These are phyloP conservation scores for Cantharellus cinnabarinus DNA, from an alignment of 768 basidiomycete species.

Conservation along the genomic window DNA sequence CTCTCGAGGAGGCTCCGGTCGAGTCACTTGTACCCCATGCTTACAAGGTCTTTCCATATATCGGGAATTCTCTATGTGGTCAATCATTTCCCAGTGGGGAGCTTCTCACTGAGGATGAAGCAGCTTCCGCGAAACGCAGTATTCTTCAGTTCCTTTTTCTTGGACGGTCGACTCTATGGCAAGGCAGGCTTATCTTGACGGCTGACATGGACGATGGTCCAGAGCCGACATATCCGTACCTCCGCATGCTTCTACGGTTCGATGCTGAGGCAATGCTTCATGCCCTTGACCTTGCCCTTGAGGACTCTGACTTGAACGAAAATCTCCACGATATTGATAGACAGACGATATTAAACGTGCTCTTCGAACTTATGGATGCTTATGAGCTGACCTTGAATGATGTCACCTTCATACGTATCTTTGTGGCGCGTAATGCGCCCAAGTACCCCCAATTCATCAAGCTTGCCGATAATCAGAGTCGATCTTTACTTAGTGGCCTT, in stretches of 20 bases:
- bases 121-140: slow-evolving; percentile 43
- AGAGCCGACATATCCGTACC: slow-evolving; percentile 81
- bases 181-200: slow-evolving; percentile 54
- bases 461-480: slow-evolving; percentile 44
- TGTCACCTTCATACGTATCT: slow-evolving; percentile 77
- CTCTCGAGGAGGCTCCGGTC: slow-evolving; percentile 17
- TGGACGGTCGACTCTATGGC: slow-evolving; percentile 61
- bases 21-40: slow-evolving; percentile 50
- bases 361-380: slow-evolving; percentile 48
- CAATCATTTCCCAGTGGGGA: slow-evolving; percentile 73
- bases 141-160: slow-evolving; percentile 74
- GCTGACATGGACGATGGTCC: slow-evolving; percentile 49
- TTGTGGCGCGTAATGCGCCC: slow-evolving; percentile 87
- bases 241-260: slow-evolving; percentile 61
- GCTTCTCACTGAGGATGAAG: slow-evolving; percentile 42
- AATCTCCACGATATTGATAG: slow-evolving; percentile 45
- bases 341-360: slow-evolving; percentile 60
- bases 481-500: slow-evolving; percentile 58
- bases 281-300: slow-evolving; percentile 83
- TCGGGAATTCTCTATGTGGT: slow-evolving; percentile 63
- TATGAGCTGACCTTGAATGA: slow-evolving; percentile 35
- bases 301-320: slow-evolving; percentile 79
- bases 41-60: slow-evolving; percentile 81
- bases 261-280: slow-evolving; percentile 91
- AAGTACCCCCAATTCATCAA: slow-evolving; percentile 72